Evolutionary conservation across 1,139 yeast species (phyloP), one percentile per base, ranked within the genome.

Genomic region (Geotrichum bryndzae): DNA sequence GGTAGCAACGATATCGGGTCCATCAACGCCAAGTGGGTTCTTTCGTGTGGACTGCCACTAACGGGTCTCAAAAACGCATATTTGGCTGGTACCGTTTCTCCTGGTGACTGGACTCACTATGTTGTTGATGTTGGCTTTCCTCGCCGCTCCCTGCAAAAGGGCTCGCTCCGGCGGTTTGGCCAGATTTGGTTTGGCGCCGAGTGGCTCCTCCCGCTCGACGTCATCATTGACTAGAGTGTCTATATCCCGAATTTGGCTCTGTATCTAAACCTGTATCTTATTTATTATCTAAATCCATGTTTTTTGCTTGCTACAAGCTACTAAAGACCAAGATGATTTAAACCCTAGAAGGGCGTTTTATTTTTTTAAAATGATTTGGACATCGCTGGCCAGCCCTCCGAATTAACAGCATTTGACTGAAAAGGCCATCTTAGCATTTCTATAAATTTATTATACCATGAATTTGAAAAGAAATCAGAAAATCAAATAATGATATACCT

Each of bases 121-220:
- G 77, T 88, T 64, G 80, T 88, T n/a, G 96, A 90, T 68, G 79
- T 85, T 63, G 96, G 96, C 7, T 79, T 87, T 31, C 95, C 96
- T 2, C 71, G 71, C 15, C 63, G 66, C 15, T 70, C 72, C 0
- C 76, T 77, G 64, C 72, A 71, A 50, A 78, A 76, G 66, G 78
- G 82, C 1, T 73, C 76, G 45, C 68, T 80, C 62, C 72, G 81
- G 55, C 77, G 80, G 66, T 79, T 81, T 62, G 80, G 79, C 58
- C 72, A 77, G 63, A 67, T 72, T n/a, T 77, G 80, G 79, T 79
- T 78, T 64, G 76, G 78, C 5, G 72, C 73, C 57, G 75, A 73
- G 23, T 76, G 76, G 74, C 55, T 66, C n/a, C 64, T 68, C 18
- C 69, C 70, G 55, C 64, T 72, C 56, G 64, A 66, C 33, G 65